Conservation (phyloP, 2,329 filamentous ascomycete genomes). For the Camillea tinctor region DNA sequence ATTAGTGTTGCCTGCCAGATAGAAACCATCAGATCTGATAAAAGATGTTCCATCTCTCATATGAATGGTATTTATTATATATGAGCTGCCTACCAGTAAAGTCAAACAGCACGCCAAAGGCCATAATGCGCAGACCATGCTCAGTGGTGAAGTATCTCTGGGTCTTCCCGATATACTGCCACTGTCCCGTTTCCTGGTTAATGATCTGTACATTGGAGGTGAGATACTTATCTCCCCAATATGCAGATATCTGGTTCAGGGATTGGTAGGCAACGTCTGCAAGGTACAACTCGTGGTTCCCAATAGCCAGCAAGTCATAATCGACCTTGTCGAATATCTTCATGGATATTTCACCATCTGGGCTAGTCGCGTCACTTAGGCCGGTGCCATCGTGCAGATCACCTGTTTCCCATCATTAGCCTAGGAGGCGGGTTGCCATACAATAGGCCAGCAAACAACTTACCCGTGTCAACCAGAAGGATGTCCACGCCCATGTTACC, state of each 20-base stretch:
- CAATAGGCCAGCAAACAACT: slow-evolving; percentile 4
- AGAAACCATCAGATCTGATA: slow-evolving; percentile 2
- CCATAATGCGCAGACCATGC: slow-evolving; percentile 43
- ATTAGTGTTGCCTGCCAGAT: slow-evolving; percentile 53
- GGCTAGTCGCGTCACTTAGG: slow-evolving; percentile 57
- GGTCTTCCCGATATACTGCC: slow-evolving; percentile 43
- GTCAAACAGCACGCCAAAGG: slow-evolving; percentile 45
- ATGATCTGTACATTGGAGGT: slow-evolving; percentile 46
- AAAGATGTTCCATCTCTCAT: background rate
- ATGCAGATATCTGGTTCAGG: slow-evolving; percentile 56
- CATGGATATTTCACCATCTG: slow-evolving; percentile 55
- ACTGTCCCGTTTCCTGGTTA: slow-evolving; percentile 38
- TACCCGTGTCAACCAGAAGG: slow-evolving; percentile 59
- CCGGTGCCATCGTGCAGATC: slow-evolving; percentile 68
- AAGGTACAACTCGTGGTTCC: slow-evolving; percentile 64
- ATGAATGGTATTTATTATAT: slow-evolving; percentile 43
- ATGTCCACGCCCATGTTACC: slow-evolving; percentile 56
- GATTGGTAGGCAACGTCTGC: slow-evolving; percentile 61
- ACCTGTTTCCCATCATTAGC: slow-evolving; percentile 22
- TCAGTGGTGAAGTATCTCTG: slow-evolving; percentile 45
- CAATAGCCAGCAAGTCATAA: slow-evolving; percentile 45
- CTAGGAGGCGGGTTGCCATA: background rate
- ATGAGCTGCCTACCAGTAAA: slow-evolving; percentile 46
- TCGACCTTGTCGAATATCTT: slow-evolving; percentile 42
- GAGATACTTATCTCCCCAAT: slow-evolving; percentile 48